phyloP scores from a whole-genome alignment of 2,329 filamentous ascomycete genomes.

The Chaetomium sp. region DNA sequence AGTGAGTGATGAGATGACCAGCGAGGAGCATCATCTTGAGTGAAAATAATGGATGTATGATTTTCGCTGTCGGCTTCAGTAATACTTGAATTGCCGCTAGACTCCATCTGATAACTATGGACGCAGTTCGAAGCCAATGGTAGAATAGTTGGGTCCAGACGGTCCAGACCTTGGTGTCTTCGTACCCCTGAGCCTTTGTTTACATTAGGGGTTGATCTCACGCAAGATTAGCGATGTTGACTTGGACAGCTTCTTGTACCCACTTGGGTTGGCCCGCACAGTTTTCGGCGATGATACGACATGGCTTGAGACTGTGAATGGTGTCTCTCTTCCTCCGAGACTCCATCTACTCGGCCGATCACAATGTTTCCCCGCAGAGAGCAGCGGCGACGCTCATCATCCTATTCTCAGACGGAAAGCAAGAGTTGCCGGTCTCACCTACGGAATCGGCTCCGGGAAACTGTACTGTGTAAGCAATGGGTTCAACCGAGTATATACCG shows the following conservation, averaged over 20 bases:
- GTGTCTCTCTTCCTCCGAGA: neutral
- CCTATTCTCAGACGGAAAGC: neutral
- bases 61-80: neutral
- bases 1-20: neutral
- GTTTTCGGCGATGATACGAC: neutral
- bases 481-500: neutral
- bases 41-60: neutral
- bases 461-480: neutral
- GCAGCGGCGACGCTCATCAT: too few species aligned
- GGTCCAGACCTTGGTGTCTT: neutral
- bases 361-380: neutral
- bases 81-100: too few species aligned
- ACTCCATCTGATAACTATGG: too few species aligned
- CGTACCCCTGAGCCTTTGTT: neutral
- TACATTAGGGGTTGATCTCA: constrained; percentile 1
- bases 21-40: neutral
- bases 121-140: neutral
- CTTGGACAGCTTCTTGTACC: neutral
- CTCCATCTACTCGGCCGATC: neutral
- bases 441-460: neutral
- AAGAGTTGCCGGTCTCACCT: neutral
- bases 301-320: neutral
- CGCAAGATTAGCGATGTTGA: neutral
- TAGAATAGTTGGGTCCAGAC: neutral
- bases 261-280: neutral